These are phyloP conservation scores for Colletotrichum sp. DNA, from an alignment of 2,329 filamentous ascomycete species.

Conservation along the genomic window DNA sequence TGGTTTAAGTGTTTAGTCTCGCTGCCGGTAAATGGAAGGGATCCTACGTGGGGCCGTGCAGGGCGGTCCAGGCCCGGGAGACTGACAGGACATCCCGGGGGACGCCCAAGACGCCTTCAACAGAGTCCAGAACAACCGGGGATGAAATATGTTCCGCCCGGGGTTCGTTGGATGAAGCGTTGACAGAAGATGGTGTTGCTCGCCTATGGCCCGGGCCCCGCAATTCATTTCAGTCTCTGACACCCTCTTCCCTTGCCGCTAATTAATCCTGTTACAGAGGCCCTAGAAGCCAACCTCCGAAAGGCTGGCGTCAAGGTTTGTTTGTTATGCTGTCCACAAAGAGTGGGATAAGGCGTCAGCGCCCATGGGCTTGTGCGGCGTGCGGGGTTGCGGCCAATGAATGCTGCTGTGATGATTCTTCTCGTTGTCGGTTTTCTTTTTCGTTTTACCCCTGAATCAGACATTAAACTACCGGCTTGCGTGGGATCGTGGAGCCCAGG, in stretches of 20 bases:
- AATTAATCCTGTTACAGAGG: background rate
- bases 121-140: background rate
- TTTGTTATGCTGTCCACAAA: background rate
- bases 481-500: background rate
- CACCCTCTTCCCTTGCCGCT: background rate
- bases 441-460: background rate
- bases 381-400: background rate
- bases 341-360: background rate
- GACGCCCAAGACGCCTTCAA: background rate
- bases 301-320: background rate
- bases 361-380: background rate
- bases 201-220: background rate
- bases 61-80: background rate
- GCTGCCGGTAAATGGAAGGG: conserved; percentile 7
- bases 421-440: background rate
- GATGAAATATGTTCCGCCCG: background rate
- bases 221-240: background rate
- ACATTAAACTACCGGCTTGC: background rate
- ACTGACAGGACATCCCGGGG: background rate
- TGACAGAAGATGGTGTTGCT: background rate
- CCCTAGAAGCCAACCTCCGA: background rate
- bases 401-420: background rate
- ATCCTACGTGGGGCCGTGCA: conserved; percentile 8
- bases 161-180: background rate
- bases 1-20: background rate